Evolutionary conservation across 305 asterid genomes (phyloP).

Genomic region (Solanum hybrid): DNA sequence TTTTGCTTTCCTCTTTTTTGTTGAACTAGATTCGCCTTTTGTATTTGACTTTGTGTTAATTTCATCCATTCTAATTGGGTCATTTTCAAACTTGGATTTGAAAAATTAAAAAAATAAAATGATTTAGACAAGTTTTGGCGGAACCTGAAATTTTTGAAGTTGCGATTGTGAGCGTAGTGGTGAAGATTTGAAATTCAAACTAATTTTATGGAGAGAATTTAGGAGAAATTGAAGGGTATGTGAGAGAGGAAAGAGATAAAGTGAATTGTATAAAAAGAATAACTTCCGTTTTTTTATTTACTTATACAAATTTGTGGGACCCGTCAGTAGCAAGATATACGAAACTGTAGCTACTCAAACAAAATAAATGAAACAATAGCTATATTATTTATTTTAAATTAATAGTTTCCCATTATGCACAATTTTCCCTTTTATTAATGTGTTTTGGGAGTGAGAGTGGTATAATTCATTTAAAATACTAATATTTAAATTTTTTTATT

Average conservation of each 20-base stretch:
- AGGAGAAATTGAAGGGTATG: neutral
- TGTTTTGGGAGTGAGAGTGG: neutral
- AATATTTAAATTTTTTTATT: neutral
- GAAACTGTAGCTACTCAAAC: neutral
- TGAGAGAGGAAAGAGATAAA: neutral
- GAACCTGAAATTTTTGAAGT: neutral
- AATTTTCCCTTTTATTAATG: neutral
- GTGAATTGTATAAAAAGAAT: no score
- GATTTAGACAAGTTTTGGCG: no score
- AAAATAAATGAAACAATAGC: no score
- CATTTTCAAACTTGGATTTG: neutral
- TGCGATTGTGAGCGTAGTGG: neutral
- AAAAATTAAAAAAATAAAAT: no score
- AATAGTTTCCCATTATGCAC: neutral
- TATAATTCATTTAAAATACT: neutral
- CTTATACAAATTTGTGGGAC: neutral
- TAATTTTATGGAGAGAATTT: neutral
- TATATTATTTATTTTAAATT: no score
- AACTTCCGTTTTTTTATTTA: neutral
- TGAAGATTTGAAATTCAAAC: neutral
- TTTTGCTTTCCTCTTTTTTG: neutral
- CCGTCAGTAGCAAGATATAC: neutral
- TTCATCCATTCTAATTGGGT: neutral
- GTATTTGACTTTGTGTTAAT: neutral
- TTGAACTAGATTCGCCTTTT: neutral